Percentiles rank a stretch among this genome's conserved stretches.
These are phyloP conservation scores for Madurella mycetomatis DNA, from an alignment of 2,329 filamentous ascomycete species.

Conservation along the genomic window DNA sequence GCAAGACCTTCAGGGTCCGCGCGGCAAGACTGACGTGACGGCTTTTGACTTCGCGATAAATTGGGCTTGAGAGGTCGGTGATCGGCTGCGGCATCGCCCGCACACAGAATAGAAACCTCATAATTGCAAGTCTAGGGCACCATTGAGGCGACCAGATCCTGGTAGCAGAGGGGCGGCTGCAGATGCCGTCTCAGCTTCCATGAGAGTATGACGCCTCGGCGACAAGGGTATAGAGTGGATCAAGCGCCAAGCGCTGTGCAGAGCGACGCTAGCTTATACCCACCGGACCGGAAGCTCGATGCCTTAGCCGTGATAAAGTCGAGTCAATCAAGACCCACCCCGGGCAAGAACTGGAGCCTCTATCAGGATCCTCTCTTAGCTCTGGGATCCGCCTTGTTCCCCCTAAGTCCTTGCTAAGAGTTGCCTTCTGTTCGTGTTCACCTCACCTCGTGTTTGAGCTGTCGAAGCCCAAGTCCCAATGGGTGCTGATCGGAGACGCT, in stretches of 20 bases:
- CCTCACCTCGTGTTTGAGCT: slow-evolving; percentile 3
- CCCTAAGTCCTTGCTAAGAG: not conserved
- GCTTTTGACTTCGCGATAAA: not conserved
- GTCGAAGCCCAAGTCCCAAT: not conserved
- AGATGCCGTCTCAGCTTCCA: slow-evolving; percentile 18
- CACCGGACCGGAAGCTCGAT: slow-evolving; percentile 10
- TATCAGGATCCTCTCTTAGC: not conserved
- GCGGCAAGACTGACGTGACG: not conserved
- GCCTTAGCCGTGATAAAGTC: not conserved
- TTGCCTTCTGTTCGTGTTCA: not conserved
- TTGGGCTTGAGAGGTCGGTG: not conserved
- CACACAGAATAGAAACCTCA: slow-evolving; percentile 7
- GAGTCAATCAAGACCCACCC: too few relatives aligned
- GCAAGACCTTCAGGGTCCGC: not conserved
- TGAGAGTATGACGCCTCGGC: slow-evolving; percentile 20
- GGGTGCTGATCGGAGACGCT: slow-evolving; percentile 1
- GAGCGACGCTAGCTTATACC: slow-evolving; percentile 5
- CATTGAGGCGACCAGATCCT: slow-evolving; percentile 2
- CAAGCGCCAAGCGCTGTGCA: slow-evolving; percentile 7
- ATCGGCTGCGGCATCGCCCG: not conserved
- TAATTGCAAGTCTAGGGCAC: not conserved
- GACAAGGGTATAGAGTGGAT: slow-evolving; percentile 12
- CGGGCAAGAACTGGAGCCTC: too few relatives aligned
- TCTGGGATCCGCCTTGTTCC: not conserved
- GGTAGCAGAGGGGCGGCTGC: slow-evolving; percentile 10